Evolutionary conservation across 2,329 filamentous ascomycete species (phyloP).

Genomic region (Allantophomopsis lycopodina): DNA sequence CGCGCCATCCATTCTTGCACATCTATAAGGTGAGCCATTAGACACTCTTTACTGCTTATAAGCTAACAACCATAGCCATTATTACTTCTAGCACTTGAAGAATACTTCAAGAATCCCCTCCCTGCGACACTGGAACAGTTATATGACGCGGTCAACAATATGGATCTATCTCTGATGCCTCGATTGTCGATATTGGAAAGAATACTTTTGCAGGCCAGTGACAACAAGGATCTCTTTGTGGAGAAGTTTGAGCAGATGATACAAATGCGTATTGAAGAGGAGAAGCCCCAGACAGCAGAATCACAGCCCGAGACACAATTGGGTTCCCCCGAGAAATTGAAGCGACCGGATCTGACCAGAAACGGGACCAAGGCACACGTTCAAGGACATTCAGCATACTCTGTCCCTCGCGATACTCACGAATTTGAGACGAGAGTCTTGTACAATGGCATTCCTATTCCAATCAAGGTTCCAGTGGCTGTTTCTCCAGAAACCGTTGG

Average conservation of each 20-base stretch:
- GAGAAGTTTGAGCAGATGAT: constrained; percentile 97
- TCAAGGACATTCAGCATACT: constrained; percentile 51
- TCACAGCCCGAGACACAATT: neutral
- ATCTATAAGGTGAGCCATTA: constrained; percentile 72
- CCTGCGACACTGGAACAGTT: constrained; percentile 78
- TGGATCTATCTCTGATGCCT: constrained; percentile 93
- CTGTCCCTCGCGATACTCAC: constrained; percentile 83
- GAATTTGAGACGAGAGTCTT: constrained; percentile 93
- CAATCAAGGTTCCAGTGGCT: constrained; percentile 90
- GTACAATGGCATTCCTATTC: constrained; percentile 93
- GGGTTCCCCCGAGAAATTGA: constrained; percentile 16
- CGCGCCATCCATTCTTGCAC: constrained; percentile 89
- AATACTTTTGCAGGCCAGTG: constrained; percentile 75
- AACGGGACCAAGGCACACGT: constrained; percentile 50
- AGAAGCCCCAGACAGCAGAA: constrained; percentile 26
- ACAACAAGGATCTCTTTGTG: constrained; percentile 91
- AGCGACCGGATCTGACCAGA: constrained; percentile 24
- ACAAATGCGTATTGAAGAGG: constrained; percentile 63
- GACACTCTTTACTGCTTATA: constrained; percentile 1
- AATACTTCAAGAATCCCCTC: constrained; percentile 89
- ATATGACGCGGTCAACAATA: constrained; percentile 86
- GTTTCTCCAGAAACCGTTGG: constrained; percentile 92
- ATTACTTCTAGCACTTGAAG: constrained; percentile 78
- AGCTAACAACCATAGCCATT: constrained; percentile 47
- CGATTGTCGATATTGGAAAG: constrained; percentile 71